Conservation (phyloP, 2,329 filamentous ascomycete species). For the Alternaria atra region DNA sequence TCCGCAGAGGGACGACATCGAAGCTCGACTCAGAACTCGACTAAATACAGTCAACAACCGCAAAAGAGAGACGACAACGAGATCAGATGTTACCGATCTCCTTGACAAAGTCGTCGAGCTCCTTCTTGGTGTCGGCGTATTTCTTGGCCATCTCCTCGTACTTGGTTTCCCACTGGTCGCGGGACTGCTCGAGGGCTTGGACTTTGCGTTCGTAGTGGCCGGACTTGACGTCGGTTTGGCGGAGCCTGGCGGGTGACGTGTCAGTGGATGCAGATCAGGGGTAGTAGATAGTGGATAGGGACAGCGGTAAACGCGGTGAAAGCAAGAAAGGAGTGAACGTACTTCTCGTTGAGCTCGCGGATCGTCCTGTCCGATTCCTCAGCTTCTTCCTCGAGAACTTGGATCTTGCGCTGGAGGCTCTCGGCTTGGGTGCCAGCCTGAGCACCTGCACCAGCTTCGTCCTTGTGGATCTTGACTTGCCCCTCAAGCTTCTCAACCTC, state of each 20-base stretch:
- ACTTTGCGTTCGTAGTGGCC: constrained; percentile 99
- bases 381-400: constrained; percentile 97
- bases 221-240: constrained; percentile 98
- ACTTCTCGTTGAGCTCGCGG: constrained; percentile 99
- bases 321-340: constrained; percentile 54
- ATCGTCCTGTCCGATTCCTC: constrained; percentile 96
- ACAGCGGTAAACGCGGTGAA: not conserved
- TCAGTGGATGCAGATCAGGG: constrained; percentile 29
- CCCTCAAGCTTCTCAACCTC: constrained; percentile 94
- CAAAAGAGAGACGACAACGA: constrained; percentile 33
- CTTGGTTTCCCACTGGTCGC: constrained; percentile 95
- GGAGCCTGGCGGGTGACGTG: constrained; percentile 70
- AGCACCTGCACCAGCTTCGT: constrained; percentile 80
- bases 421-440: constrained; percentile 91
- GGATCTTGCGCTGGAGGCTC: constrained; percentile 87
- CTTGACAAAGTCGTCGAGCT: constrained; percentile 86
- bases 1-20: constrained; percentile 15
- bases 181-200: constrained; percentile 89
- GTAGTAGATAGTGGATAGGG: not conserved
- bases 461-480: constrained; percentile 86
- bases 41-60: constrained; percentile 43
- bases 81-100: constrained; percentile 93
- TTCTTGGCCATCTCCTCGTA: constrained; percentile 98
- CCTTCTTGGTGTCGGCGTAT: constrained; percentile 82
- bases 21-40: constrained; percentile 37